Evolutionary conservation across 139 green algal species (phyloP).

Genomic region (Coccomyxa sp.): DNA sequence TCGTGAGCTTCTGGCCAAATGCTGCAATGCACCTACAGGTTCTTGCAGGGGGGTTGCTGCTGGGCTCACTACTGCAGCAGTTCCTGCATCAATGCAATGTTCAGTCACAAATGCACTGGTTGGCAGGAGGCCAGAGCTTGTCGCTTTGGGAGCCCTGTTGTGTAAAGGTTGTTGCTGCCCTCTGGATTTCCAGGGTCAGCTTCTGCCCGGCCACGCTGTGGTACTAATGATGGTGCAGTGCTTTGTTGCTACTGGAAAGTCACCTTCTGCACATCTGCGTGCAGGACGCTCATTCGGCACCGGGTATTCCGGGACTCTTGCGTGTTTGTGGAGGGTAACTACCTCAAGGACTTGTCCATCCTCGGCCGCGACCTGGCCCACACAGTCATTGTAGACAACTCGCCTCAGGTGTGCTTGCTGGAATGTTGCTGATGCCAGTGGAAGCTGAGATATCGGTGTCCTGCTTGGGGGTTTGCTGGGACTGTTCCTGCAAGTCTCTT

Average conservation of each 20-base stretch:
- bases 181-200: not conserved
- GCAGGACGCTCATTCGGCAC: conserved; percentile 69
- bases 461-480: too few species aligned
- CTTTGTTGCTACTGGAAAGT: not conserved
- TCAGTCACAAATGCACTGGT: too few species aligned
- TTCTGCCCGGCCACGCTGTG: not conserved
- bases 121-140: too few species aligned
- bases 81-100: too few species aligned
- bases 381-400: conserved; percentile 94
- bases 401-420: conserved; percentile 50
- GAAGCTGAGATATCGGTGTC: not conserved
- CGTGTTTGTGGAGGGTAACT: conserved; percentile 92
- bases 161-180: not conserved
- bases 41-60: too few species aligned
- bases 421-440: not conserved
- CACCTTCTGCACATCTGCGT: not conserved
- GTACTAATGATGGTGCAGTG: not conserved
- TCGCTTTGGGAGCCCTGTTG: not conserved
- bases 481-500: too few species aligned
- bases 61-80: too few species aligned
- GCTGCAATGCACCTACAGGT: too few species aligned
- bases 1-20: too few species aligned
- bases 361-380: conserved; percentile 84
- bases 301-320: conserved; percentile 90
- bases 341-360: conserved; percentile 77